These are phyloP conservation scores for Hura crepitans DNA, from an alignment of 441 rosid species.

Conservation along the genomic window DNA sequence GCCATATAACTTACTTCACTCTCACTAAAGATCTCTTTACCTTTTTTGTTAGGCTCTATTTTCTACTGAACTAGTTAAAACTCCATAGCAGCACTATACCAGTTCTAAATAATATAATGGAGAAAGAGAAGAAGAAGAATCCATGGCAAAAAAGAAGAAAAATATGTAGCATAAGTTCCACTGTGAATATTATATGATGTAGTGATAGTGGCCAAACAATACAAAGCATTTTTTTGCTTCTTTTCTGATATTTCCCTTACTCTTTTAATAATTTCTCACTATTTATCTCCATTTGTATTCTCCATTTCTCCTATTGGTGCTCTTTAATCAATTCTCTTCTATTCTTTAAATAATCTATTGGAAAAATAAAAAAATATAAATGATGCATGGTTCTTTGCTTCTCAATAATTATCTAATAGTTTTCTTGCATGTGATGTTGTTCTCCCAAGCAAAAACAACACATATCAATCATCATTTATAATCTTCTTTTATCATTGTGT, in stretches of 20 bases:
- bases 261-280: slow-evolving; percentile 14
- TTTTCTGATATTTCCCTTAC: not conserved
- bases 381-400: slow-evolving; percentile 13
- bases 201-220: not conserved
- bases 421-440: slow-evolving; percentile 42
- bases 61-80: slow-evolving; percentile 49
- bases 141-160: not conserved
- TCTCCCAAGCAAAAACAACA: slow-evolving; percentile 46
- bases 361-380: not conserved
- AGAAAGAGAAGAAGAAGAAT: not conserved
- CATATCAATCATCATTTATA: slow-evolving; percentile 29
- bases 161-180: slow-evolving; percentile 4
- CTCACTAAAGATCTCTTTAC: slow-evolving; percentile 40
- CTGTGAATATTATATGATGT: not conserved
- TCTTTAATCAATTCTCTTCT: slow-evolving; percentile 3
- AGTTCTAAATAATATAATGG: no score
- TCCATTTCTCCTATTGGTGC: slow-evolving; percentile 37
- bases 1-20: slow-evolving; percentile 44
- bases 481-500: slow-evolving; percentile 16
- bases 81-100: no score
- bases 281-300: slow-evolving; percentile 38
- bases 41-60: slow-evolving; percentile 45
- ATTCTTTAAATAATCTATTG: not conserved
- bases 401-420: slow-evolving; percentile 25
- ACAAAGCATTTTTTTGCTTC: not conserved